Base-by-base conservation (phyloP, 345 rosid species). In the Salix purpurea region DNA sequence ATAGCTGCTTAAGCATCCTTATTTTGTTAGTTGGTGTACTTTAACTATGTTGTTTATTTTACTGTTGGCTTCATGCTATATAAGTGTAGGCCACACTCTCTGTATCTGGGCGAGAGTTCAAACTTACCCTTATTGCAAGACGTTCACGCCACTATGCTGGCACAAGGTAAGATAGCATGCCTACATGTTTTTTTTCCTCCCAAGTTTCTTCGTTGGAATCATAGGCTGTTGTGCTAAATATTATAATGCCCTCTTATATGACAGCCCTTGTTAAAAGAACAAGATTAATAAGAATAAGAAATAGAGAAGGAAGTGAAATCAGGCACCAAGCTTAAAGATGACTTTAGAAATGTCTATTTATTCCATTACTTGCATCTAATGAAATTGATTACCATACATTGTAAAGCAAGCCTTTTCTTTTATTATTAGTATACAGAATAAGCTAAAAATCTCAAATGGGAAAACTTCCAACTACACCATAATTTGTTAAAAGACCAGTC, bases 111-210 rank as follows among this genome's bases (percentile, higher is more conserved):
- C 87, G 95, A 71, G 89, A 88, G 77, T 86, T 93, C 79, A 91
- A 83, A 74, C 87, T 96, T 71, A 91, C 98, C 62, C 90, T 96
- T 58, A 92, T 96, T 79, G 96, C 98, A n/a, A 93, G 98, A 82
- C 97, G 99, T 48, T 96, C 99, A 66, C 94, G 99, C 36, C 95
- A 93, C 87, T 93, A 85, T 83, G 99, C 99, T 81, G 99, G 99
- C 72, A 93, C 94, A 78, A 91, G 99, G 99, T 96, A 86, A 50
- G 86, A 62, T 39, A 70, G 70, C n/a, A 54, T 58, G 58, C 39
- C 72, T 24, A 39, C 15, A 2, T 4, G 26, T 2, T 39, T 19
- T 28, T 56, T 26, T 72, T n/a, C 68, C 18, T 44, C 19, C 30
- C 18, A 62, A 64, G 68, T 26, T 14, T 16, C 3, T 34, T 54